Evolutionary conservation across 2,329 filamentous ascomycete genomes (phyloP).

Genomic region (Coleophoma cylindrospora): DNA sequence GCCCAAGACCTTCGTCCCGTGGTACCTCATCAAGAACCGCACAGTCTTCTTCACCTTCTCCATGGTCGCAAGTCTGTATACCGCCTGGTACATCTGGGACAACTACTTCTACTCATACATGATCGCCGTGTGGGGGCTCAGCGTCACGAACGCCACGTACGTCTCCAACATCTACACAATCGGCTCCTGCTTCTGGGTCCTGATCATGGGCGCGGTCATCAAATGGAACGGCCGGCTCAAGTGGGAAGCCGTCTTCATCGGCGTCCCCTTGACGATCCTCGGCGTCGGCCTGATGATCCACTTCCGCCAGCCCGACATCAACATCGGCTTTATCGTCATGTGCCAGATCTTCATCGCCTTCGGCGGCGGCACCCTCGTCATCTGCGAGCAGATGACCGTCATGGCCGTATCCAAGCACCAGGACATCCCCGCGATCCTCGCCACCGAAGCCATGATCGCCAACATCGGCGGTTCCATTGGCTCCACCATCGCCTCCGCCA

Average conservation of each 20-base stretch:
- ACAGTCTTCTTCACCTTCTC: slow-evolving; percentile 42
- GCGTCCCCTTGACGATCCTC: background rate
- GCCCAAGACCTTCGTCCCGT: slow-evolving; percentile 51
- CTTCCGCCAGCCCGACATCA: slow-evolving; percentile 44
- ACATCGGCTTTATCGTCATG: slow-evolving; percentile 46
- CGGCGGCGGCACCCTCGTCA: slow-evolving; percentile 48
- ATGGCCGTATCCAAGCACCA: slow-evolving; percentile 55
- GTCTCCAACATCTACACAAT: slow-evolving; percentile 40
- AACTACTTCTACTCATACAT: slow-evolving; percentile 48
- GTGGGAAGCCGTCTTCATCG: slow-evolving; percentile 37
- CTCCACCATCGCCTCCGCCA: slow-evolving; percentile 52
- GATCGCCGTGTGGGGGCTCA: slow-evolving; percentile 42
- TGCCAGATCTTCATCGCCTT: slow-evolving; percentile 53
- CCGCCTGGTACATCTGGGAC: slow-evolving; percentile 45
- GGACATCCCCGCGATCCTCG: slow-evolving; percentile 56
- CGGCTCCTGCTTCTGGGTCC: slow-evolving; percentile 39
- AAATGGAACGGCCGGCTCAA: slow-evolving; percentile 45
- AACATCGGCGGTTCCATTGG: slow-evolving; percentile 56
- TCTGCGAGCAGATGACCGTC: slow-evolving; percentile 51
- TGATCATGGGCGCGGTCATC: slow-evolving; percentile 42
- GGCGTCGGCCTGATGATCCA: slow-evolving; percentile 47
- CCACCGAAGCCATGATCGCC: slow-evolving; percentile 54
- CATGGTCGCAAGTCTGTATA: slow-evolving; percentile 34
- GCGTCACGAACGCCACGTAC: slow-evolving; percentile 41
- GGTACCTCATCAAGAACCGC: slow-evolving; percentile 41